These are phyloP conservation scores for Euphorbia schlechtendalii DNA, from an alignment of 441 rosid species.

Conservation along the genomic window DNA sequence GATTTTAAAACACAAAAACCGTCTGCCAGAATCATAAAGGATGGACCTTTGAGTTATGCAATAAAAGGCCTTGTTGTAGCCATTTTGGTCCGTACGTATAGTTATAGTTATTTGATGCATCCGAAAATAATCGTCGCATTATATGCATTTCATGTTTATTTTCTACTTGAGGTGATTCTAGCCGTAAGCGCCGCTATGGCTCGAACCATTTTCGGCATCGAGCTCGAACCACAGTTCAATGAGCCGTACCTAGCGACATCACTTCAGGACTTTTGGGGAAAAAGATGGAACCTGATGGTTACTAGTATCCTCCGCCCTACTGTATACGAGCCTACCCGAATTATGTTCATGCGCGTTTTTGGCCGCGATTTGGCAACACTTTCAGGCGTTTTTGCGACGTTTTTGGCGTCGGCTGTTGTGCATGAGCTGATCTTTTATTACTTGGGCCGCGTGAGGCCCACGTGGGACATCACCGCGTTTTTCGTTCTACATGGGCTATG, in stretches of 20 bases:
- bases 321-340: slow-evolving; percentile 42
- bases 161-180: slow-evolving; percentile 21
- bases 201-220: slow-evolving; percentile 35
- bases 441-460: slow-evolving; percentile 21
- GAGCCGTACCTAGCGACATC: slow-evolving; percentile 66
- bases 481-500: slow-evolving; percentile 40
- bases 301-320: slow-evolving; percentile 50
- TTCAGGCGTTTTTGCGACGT: slow-evolving; percentile 25
- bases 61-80: slow-evolving; percentile 22
- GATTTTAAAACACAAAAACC: neutral
- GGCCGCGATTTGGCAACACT: slow-evolving; percentile 23
- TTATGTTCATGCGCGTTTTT: slow-evolving; percentile 2
- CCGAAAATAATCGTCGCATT: slow-evolving; percentile 21
- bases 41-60: slow-evolving; percentile 21
- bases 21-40: neutral
- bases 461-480: slow-evolving; percentile 33
- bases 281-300: slow-evolving; percentile 75
- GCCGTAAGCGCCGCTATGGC: slow-evolving; percentile 26
- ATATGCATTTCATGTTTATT: slow-evolving; percentile 37
- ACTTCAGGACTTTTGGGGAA: slow-evolving; percentile 84
- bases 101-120: slow-evolving; percentile 25
- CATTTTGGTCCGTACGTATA: slow-evolving; percentile 10
- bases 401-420: slow-evolving; percentile 35
- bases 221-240: slow-evolving; percentile 63
- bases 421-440: slow-evolving; percentile 28